Base-by-base conservation (phyloP, 192 early-diverging fungal genomes). In the Piromyces sp. region DNA sequence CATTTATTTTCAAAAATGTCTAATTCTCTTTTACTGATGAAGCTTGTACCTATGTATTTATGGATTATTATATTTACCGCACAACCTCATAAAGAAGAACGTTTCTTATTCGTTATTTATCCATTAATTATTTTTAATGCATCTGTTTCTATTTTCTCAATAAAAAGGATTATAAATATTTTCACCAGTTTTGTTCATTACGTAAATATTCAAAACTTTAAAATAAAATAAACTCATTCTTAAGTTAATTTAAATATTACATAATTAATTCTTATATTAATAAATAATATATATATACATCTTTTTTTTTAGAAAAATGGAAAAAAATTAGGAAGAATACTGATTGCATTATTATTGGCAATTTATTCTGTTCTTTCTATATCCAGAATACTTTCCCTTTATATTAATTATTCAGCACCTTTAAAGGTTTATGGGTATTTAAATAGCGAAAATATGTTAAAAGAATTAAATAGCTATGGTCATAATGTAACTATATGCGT, bases 71-170 rank as follows among this genome's bases (percentile, higher is more conserved):
- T 94, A 30, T 96, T 99, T 81, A 92, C 92, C 4, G 29, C 89
- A 16, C 96, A 97, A 85, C 92, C 95, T n/a, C 97, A 99, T 88
- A 99, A 99, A 86, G 97, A 99, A 83, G 97, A 99, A 82, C 90
- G 97, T 6, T 99, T 99, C 83, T 82, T 99, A 83, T 96, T 88
- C 85, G 93, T 98, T 28, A 92, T 93, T 1, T 99, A 97, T 84
- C 97, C 97, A 42, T 83, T 94, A 51, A 85, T 99, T 30, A 92
- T 93, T 84, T 90, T 95, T 42, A 93, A 92, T 81, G 95, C 94
- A 0, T 91, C 94, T 0, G 87, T 92, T 14, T 83, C 91, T 6
- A 81, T 97, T 14, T 88, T 87, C 51, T 84, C 93, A 78, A 79
- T 87, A 13, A 87, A 86, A 80, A 86, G 87, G 9, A 68, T 68